phyloP scores from a whole-genome alignment of 148 eudicot species.

The Vaccinium vitisidaea region DNA sequence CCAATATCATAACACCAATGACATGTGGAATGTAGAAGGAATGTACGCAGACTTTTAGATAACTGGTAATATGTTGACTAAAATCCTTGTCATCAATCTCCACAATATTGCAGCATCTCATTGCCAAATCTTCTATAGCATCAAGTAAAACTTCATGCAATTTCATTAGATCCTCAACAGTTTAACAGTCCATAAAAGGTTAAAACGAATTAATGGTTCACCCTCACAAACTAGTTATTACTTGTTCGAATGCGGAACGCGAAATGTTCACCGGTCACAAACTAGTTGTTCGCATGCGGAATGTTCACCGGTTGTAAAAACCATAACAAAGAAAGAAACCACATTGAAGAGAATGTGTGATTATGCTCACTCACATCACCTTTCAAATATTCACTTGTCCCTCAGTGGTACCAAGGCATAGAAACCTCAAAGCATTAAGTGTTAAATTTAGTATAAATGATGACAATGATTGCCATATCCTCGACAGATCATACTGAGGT shows the following conservation, averaged over 20 bases:
- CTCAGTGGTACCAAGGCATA: neutral
- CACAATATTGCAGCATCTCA: neutral
- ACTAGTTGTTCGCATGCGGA: neutral
- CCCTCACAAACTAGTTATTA: neutral
- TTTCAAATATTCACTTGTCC: neutral
- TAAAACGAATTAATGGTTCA: neutral
- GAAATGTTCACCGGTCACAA: too few species aligned
- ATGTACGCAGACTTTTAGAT: neutral
- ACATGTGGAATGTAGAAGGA: neutral
- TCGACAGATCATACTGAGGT: neutral
- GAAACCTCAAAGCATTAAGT: neutral
- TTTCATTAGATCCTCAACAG: neutral
- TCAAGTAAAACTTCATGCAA: neutral
- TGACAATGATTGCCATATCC: neutral
- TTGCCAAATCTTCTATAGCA: neutral
- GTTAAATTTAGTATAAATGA: neutral
- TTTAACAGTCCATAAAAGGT: neutral
- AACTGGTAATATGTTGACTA: neutral
- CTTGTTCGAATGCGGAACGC: neutral
- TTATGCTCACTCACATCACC: neutral
- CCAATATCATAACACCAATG: neutral
- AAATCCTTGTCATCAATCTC: neutral
- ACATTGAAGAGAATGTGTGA: neutral
- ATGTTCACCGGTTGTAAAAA: neutral
- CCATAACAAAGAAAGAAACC: slow-evolving; percentile 1